Percentiles rank a stretch among this genome's conserved stretches.
These are phyloP conservation scores for Amanita molliuscula DNA, from an alignment of 768 basidiomycete genomes.

Conservation along the genomic window DNA sequence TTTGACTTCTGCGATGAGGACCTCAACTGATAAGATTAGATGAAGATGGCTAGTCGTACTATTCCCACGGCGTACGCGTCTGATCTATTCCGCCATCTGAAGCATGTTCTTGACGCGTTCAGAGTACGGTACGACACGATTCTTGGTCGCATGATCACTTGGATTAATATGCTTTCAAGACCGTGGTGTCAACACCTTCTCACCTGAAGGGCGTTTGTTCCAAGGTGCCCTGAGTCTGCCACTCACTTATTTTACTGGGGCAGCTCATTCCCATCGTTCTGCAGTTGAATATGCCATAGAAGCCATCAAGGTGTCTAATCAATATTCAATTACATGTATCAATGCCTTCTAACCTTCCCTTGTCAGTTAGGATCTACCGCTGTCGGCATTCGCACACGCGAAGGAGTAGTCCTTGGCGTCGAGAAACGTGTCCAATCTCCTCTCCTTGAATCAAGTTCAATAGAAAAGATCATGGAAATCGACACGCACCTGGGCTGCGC, in stretches of 20 bases:
- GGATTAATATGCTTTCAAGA: constrained; percentile 33
- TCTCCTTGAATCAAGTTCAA: constrained; percentile 87
- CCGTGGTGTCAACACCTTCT: constrained; percentile 98
- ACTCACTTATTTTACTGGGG: constrained; percentile 3
- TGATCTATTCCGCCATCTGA: constrained; percentile 17
- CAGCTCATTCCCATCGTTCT: constrained; percentile 11
- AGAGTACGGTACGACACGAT: constrained; percentile 64
- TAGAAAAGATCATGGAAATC: constrained; percentile 99
- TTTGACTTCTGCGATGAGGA: no score
- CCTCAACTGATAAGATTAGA: constrained; percentile 21
- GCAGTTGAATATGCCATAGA: constrained; percentile 99
- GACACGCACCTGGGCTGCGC: constrained; percentile 94
- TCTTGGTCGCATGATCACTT: background rate
- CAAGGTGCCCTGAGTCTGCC: constrained; percentile 57
- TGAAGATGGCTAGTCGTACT: constrained; percentile 12
- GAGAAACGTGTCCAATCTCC: constrained; percentile 99
- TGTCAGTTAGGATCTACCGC: constrained; percentile 93
- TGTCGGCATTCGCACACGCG: constrained; percentile 84
- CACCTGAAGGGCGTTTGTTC: constrained; percentile 95
- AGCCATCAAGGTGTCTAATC: constrained; percentile 77
- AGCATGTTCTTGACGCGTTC: constrained; percentile 91
- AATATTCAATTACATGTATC: background rate
- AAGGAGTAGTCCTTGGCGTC: constrained; percentile 89
- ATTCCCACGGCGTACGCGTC: constrained; percentile 45
- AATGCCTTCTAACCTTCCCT: constrained; percentile 1